Conservation (phyloP, 192 early-diverging fungal genomes). For the Podila verticillata region DNA sequence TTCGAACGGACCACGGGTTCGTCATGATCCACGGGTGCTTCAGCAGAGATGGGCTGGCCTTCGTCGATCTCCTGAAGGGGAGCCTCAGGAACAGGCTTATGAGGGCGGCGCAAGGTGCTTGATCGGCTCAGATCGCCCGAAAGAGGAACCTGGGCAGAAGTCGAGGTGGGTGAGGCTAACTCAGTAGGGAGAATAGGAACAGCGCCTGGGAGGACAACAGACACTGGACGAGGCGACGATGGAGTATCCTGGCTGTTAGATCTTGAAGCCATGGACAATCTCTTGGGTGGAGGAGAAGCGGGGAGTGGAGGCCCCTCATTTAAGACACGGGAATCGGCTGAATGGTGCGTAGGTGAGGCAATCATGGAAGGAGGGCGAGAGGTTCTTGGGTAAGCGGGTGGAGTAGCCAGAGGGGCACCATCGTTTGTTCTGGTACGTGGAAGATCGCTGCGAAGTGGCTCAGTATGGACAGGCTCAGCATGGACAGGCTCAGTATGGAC, state of each 20-base stretch:
- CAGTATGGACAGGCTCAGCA: slow-evolving; percentile 10
- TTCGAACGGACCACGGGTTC: slow-evolving; percentile 9
- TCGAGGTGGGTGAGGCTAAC: slow-evolving; percentile 14
- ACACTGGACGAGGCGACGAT: slow-evolving; percentile 19
- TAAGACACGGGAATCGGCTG: slow-evolving; percentile 7
- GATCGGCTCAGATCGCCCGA: slow-evolving; percentile 24
- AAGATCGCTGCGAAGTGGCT: slow-evolving; percentile 6
- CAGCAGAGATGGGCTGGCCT: neutral
- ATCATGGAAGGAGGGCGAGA: slow-evolving; percentile 49
- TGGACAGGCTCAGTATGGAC: slow-evolving; percentile 13
- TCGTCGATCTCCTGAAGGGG: slow-evolving; percentile 25
- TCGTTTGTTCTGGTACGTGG: slow-evolving; percentile 21
- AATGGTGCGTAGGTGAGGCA: slow-evolving; percentile 12
- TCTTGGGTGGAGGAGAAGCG: slow-evolving; percentile 29
- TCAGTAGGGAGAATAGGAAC: neutral
- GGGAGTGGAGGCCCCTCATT: slow-evolving; percentile 37
- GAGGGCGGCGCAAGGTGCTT: slow-evolving; percentile 25
- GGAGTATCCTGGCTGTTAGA: slow-evolving; percentile 26
- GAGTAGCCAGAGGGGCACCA: slow-evolving; percentile 19
- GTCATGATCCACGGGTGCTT: neutral
- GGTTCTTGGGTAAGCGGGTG: slow-evolving; percentile 24
- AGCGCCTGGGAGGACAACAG: neutral
- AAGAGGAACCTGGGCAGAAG: neutral
- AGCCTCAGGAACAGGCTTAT: slow-evolving; percentile 38
- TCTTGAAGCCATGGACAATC: slow-evolving; percentile 26